Percentiles rank a stretch among this genome's conserved stretches.
Conservation (phyloP, 164 flowering plant genomes). For the Piper betle region DNA sequence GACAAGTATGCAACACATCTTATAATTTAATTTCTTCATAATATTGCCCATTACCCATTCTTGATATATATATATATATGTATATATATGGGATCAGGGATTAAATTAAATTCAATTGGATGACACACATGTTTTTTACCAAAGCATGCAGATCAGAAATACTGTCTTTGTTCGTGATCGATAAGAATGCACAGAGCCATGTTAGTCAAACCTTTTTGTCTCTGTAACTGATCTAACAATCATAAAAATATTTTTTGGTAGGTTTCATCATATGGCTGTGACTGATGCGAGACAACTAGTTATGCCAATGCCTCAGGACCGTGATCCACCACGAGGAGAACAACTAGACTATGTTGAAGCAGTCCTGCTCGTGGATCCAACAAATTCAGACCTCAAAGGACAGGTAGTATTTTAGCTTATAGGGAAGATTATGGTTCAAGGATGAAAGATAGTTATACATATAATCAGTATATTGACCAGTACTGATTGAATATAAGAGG, state of each 20-base stretch:
- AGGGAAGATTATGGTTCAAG: no score
- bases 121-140: no score
- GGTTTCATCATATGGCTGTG: not conserved
- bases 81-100: no score
- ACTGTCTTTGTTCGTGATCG: no score
- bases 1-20: constrained; percentile 38
- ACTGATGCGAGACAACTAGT: not conserved
- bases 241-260: not conserved
- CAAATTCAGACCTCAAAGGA: not conserved
- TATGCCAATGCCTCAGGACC: not conserved
- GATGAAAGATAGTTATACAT: no score
- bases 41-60: not conserved
- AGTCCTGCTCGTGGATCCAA: not conserved
- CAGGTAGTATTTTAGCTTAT: not conserved
- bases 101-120: no score
- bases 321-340: not conserved
- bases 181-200: no score
- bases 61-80: no score
- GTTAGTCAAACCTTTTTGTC: not conserved
- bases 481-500: not conserved
- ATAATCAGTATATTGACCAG: no score
- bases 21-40: no score
- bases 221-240: not conserved
- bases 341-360: not conserved
- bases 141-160: no score